Percentiles rank a stretch among this genome's conserved stretches.
Evolutionary conservation across 345 rosid genomes (phyloP).

Genomic region (Clarkia xantiana): DNA sequence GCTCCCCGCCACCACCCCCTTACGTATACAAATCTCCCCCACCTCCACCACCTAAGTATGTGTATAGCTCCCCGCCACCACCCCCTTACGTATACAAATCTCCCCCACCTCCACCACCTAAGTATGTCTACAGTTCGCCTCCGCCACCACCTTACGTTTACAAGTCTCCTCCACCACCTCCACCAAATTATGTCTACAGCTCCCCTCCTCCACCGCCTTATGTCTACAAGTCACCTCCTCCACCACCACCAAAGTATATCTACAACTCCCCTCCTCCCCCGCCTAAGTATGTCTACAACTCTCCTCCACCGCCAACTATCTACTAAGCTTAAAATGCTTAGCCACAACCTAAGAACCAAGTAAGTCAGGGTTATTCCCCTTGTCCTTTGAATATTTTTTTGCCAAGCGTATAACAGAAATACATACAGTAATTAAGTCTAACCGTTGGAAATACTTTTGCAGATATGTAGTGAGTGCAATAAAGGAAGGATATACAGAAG

Average conservation of each 20-base stretch:
- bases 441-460: no score
- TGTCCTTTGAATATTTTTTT: background rate
- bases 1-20: conserved; percentile 11
- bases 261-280: background rate
- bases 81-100: conserved; percentile 15
- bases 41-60: conserved; percentile 5
- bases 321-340: conserved; percentile 12
- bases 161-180: background rate
- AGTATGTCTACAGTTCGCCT: background rate
- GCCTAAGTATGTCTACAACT: background rate
- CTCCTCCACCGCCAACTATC: background rate
- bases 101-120: conserved; percentile 5
- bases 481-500: conserved; percentile 40
- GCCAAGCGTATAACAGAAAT: no score
- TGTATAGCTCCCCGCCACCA: background rate
- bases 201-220: background rate
- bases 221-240: background rate
- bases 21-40: conserved; percentile 25
- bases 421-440: no score
- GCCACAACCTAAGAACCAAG: conserved; percentile 9
- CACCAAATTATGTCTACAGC: background rate
- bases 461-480: conserved; percentile 25
- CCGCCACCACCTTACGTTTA: background rate
- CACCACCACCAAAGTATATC: background rate
- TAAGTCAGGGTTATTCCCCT: conserved; percentile 6